A percentile compares a stretch with the other conserved stretches of the same genome.
phyloP scores from a whole-genome alignment of 176 grass and related monocot species.

The Eragrostis curvula region DNA sequence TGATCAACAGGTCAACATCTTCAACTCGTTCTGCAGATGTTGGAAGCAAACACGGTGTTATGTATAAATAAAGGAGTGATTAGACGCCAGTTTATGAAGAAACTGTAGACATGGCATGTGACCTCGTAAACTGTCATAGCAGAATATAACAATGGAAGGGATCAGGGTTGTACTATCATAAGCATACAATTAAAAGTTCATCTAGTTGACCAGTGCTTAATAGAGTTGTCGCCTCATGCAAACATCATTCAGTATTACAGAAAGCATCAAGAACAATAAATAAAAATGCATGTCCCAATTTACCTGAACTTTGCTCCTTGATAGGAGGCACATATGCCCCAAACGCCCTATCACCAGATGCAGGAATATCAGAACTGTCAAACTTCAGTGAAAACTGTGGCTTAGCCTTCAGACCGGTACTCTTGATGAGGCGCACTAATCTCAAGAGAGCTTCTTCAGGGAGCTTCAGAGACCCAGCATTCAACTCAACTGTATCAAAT shows the following conservation, averaged over 20 bases:
- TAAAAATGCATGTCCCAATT: neutral
- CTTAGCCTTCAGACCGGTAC: slow-evolving; percentile 56
- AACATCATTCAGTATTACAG: neutral
- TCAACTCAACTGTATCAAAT: slow-evolving; percentile 92
- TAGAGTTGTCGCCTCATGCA: neutral
- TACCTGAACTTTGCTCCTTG: slow-evolving; percentile 56
- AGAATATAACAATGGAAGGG: neutral
- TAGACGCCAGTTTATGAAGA: neutral
- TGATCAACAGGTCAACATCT: slow-evolving; percentile 83
- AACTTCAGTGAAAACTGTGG: slow-evolving; percentile 86
- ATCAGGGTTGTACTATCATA: too few species aligned
- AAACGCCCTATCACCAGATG: slow-evolving; percentile 74
- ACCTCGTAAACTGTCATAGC: neutral
- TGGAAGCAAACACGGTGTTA: neutral
- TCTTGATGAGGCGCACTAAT: slow-evolving; percentile 79
- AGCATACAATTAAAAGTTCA: neutral
- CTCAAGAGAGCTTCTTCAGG: slow-evolving; percentile 86
- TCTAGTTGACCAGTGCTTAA: neutral
- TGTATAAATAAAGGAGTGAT: neutral
- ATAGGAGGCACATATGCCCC: slow-evolving; percentile 70
- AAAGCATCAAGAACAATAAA: neutral
- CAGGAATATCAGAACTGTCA: slow-evolving; percentile 81
- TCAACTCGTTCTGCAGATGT: slow-evolving; percentile 64
- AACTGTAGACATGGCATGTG: neutral
- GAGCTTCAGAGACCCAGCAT: slow-evolving; percentile 80